Percentiles rank a stretch among this genome's conserved stretches.
Evolutionary conservation across 2,329 filamentous ascomycete genomes (phyloP).

Genomic region (Calonectria henricotiae): DNA sequence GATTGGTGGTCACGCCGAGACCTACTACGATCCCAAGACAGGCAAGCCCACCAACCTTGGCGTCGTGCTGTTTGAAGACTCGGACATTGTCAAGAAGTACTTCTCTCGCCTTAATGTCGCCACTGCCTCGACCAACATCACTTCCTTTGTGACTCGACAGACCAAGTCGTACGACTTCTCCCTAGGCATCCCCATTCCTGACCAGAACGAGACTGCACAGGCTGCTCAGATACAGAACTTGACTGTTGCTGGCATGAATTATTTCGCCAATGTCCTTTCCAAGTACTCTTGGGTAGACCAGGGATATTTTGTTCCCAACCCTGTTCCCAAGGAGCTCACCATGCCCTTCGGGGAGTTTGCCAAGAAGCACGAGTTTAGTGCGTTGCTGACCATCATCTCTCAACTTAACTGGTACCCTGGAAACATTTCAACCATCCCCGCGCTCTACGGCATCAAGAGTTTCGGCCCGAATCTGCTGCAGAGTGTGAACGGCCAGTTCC

Average conservation of each 20-base stretch:
- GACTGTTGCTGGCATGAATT: conserved; percentile 31
- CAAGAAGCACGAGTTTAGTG: conserved; percentile 38
- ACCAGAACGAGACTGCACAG: background rate
- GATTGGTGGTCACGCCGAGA: conserved; percentile 47
- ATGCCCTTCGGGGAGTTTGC: conserved; percentile 45
- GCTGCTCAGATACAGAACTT: conserved; percentile 25
- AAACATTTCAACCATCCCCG: conserved; percentile 37
- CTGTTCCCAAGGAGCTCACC: conserved; percentile 42
- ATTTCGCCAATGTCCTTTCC: conserved; percentile 35
- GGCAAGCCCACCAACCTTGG: conserved; percentile 38
- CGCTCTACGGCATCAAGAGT: conserved; percentile 46
- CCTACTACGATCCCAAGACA: conserved; percentile 40
- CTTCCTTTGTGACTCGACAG: background rate
- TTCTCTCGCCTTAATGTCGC: conserved; percentile 38
- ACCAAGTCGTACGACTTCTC: conserved; percentile 43
- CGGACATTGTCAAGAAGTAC: conserved; percentile 40
- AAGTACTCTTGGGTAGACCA: conserved; percentile 48
- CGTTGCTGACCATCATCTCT: conserved; percentile 34
- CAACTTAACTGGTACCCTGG: conserved; percentile 47
- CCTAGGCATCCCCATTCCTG: conserved; percentile 42
- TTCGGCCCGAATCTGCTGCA: conserved; percentile 41
- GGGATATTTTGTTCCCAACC: conserved; percentile 41
- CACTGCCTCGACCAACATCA: background rate
- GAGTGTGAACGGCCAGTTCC: conserved; percentile 32
- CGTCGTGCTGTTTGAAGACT: conserved; percentile 39